These are phyloP conservation scores for Hibiscus tridactylites DNA, from an alignment of 345 rosid genomes.

Conservation along the genomic window DNA sequence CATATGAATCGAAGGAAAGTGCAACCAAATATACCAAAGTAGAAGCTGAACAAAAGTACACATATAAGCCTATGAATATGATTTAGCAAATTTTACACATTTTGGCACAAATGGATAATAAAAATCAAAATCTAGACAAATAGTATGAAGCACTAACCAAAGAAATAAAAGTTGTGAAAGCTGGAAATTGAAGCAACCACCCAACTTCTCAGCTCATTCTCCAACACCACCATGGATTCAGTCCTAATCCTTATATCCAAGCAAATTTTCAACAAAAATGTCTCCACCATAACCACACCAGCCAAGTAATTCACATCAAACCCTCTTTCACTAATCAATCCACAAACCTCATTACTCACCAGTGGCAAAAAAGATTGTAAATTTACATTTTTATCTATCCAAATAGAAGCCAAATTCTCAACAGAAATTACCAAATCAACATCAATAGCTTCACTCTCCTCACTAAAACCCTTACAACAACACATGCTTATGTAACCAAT, in stretches of 20 bases:
- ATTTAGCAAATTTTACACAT: not conserved
- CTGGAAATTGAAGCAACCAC: conserved; percentile 40
- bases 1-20: not conserved
- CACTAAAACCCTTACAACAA: conserved; percentile 19
- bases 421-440: conserved; percentile 18
- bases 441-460: conserved; percentile 7
- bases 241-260: conserved; percentile 22
- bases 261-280: conserved; percentile 45
- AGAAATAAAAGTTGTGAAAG: conserved; percentile 35
- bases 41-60: not conserved
- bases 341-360: conserved; percentile 19
- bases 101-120: not conserved
- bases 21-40: not conserved
- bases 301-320: conserved; percentile 36
- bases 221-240: conserved; percentile 18
- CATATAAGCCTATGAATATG: not conserved
- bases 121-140: not conserved
- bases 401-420: conserved; percentile 33
- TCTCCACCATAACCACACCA: conserved; percentile 40
- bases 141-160: conserved; percentile 29
- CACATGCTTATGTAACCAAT: conserved; percentile 39
- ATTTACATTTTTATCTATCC: conserved; percentile 25
- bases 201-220: conserved; percentile 40
- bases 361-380: conserved; percentile 33
- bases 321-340: conserved; percentile 18